Evolutionary conservation across 345 rosid species (phyloP).

Genomic region (Arabis hirsuta): DNA sequence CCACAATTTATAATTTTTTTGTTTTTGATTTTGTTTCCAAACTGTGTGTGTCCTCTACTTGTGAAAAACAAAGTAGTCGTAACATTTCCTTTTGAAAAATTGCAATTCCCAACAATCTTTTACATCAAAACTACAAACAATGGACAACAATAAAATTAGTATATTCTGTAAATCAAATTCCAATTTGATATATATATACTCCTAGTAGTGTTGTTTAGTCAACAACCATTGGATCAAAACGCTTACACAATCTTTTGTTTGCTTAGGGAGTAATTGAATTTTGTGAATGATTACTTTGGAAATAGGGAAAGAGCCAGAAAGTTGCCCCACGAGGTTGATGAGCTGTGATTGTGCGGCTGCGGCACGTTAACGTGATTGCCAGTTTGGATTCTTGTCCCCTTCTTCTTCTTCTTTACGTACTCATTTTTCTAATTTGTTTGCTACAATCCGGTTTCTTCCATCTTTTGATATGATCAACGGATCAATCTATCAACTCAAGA

Average conservation of each 20-base stretch:
- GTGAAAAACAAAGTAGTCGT: neutral
- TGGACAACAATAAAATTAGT: too few relatives aligned
- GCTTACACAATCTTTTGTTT: too few relatives aligned
- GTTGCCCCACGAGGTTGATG: constrained; percentile 18
- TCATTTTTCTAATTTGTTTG: neutral
- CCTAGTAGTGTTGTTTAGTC: too few relatives aligned
- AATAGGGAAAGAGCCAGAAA: neutral
- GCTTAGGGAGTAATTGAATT: too few relatives aligned
- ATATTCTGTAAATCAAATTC: too few relatives aligned
- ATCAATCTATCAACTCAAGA: too few relatives aligned
- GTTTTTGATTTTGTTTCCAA: neutral
- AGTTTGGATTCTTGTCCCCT: constrained; percentile 19
- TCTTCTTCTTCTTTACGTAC: too few relatives aligned
- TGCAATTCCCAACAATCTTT: too few relatives aligned
- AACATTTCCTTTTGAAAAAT: neutral
- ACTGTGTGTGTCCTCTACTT: neutral
- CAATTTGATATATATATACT: too few relatives aligned
- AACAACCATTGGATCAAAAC: too few relatives aligned
- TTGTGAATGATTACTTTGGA: neutral
- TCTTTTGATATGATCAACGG: too few relatives aligned
- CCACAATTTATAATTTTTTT: neutral
- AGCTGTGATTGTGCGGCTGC: constrained; percentile 26
- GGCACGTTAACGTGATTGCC: constrained; percentile 23
- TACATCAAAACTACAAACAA: too few relatives aligned
- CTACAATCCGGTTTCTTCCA: neutral